These are phyloP conservation scores for Leishmania aethiopica DNA, from an alignment of 208 protist species.

Conservation along the genomic window DNA sequence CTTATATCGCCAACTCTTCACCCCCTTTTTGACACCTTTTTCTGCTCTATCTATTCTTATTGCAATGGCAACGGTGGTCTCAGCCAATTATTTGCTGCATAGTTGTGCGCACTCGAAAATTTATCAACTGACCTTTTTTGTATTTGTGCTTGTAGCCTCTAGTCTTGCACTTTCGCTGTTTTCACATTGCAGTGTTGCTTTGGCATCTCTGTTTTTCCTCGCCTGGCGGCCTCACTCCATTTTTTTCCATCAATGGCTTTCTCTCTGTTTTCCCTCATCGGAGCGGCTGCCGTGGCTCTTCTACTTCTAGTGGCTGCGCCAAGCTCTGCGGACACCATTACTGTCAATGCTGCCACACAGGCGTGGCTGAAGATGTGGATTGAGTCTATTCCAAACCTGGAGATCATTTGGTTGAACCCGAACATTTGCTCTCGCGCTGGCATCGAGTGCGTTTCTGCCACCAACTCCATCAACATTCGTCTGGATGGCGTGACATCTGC, in stretches of 20 bases:
- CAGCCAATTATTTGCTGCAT: neutral
- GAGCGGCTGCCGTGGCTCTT: conserved; percentile 7
- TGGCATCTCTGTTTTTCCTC: neutral
- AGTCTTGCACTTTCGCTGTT: neutral
- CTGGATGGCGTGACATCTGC: conserved; percentile 15
- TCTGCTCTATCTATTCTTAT: neutral
- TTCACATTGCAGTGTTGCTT: neutral
- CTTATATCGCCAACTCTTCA: neutral
- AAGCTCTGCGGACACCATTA: conserved; percentile 9
- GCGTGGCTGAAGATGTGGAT: conserved; percentile 16
- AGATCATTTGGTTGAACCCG: conserved; percentile 26
- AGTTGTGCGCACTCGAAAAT: neutral
- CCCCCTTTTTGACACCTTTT: neutral
- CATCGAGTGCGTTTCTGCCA: conserved; percentile 9
- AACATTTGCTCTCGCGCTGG: conserved; percentile 23
- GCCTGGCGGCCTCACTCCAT: neutral
- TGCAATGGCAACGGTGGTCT: neutral
- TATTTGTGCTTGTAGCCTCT: neutral
- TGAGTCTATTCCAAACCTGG: conserved; percentile 21
- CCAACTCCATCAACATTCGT: conserved; percentile 20
- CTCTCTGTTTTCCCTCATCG: conserved; percentile 4
- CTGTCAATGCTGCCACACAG: conserved; percentile 3
- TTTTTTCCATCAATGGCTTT: conserved; percentile 2
- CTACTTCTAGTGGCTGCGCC: conserved; percentile 13
- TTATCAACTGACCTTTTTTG: neutral